phyloP scores from a whole-genome alignment of 2,329 filamentous ascomycete species.

The Epichloe elymi region DNA sequence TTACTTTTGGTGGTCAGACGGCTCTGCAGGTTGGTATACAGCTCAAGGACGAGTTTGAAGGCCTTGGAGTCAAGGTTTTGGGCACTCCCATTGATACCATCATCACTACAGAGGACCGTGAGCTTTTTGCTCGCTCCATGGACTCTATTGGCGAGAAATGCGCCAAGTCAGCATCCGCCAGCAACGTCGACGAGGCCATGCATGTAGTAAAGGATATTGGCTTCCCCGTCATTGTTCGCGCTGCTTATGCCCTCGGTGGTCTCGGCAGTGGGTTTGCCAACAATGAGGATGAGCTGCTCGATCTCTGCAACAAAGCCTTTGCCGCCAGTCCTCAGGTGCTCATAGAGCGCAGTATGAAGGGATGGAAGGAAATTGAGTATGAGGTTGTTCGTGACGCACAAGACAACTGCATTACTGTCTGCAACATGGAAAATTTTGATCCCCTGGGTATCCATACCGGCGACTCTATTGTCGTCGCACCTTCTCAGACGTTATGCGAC shows the following conservation, averaged over 20 bases:
- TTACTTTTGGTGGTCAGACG: conserved; percentile 95
- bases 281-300: conserved; percentile 66
- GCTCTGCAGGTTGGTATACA: conserved; percentile 94
- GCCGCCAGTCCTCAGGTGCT: conserved; percentile 91
- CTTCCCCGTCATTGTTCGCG: conserved; percentile 93
- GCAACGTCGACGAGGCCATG: conserved; percentile 76
- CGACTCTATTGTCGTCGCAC: conserved; percentile 95
- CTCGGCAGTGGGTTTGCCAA: conserved; percentile 93
- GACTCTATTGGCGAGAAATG: conserved; percentile 97
- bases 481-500: conserved; percentile 90
- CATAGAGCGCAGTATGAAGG: conserved; percentile 98
- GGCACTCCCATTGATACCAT: conserved; percentile 97
- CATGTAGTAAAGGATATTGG: conserved; percentile 81
- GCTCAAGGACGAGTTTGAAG: conserved; percentile 92
- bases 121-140: conserved; percentile 96
- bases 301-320: conserved; percentile 89
- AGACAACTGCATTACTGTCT: conserved; percentile 98
- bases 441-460: conserved; percentile 95
- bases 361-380: conserved; percentile 99
- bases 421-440: conserved; percentile 99
- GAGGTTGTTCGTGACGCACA: conserved; percentile 91
- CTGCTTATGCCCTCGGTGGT: conserved; percentile 89
- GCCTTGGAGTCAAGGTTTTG: conserved; percentile 81
- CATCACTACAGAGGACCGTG: conserved; percentile 95
- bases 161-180: conserved; percentile 91